These are phyloP conservation scores for Candida quercuum DNA, from an alignment of 805 yeast species.

Conservation along the genomic window DNA sequence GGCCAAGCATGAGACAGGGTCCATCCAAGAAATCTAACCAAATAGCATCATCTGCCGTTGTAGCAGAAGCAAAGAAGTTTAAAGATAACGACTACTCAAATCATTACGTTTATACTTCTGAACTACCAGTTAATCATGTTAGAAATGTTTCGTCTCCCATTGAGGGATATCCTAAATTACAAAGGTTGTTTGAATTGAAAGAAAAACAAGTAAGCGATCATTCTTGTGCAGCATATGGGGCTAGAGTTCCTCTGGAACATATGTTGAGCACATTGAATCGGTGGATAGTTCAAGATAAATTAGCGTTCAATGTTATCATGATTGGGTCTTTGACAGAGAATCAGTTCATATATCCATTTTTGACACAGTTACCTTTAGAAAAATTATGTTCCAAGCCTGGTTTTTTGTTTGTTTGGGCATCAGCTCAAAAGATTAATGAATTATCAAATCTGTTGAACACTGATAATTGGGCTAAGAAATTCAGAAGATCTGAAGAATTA, in stretches of 20 bases:
- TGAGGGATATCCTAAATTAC: constrained; percentile 84
- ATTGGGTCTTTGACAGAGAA: constrained; percentile 80
- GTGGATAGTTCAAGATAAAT: constrained; percentile 55
- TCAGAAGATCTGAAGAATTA: constrained; percentile 85
- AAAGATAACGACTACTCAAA: constrained; percentile 72
- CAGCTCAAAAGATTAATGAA: constrained; percentile 65
- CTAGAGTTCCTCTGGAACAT: constrained; percentile 42
- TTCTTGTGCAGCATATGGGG: constrained; percentile 63
- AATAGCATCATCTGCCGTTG: constrained; percentile 7
- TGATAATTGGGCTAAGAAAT: constrained; percentile 57
- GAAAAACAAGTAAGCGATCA: constrained; percentile 46
- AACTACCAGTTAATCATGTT: constrained; percentile 57
- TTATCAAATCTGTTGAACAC: constrained; percentile 48
- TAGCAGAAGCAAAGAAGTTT: too few species aligned
- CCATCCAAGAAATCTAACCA: constrained; percentile 3
- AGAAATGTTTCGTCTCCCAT: constrained; percentile 62
- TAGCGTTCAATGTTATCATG: constrained; percentile 87
- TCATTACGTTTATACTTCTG: constrained; percentile 57
- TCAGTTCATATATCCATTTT: constrained; percentile 57
- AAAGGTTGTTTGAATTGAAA: constrained; percentile 61
- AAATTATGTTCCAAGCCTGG: constrained; percentile 81
- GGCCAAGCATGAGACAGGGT: constrained; percentile 6
- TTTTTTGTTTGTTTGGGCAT: constrained; percentile 82
- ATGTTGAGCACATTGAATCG: constrained; percentile 51
- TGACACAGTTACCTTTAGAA: constrained; percentile 64